These are phyloP conservation scores for Psilocybe cyanescens DNA, from an alignment of 768 basidiomycete species.

Conservation along the genomic window DNA sequence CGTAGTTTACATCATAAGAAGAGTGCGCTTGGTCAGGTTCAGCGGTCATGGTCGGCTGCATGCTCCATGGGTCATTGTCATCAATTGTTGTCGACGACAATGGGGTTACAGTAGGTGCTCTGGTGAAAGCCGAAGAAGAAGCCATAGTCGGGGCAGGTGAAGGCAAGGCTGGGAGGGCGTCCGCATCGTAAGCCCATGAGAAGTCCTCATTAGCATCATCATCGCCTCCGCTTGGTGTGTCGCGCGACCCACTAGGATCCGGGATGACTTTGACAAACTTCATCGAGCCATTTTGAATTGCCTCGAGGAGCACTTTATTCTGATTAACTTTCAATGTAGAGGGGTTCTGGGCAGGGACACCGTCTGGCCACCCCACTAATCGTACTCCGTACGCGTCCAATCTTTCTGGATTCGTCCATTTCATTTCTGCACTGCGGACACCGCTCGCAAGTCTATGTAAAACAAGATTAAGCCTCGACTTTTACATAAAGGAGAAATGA, in stretches of 20 bases:
- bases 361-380: conserved; percentile 66
- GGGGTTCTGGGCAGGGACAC: conserved; percentile 64
- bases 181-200: conserved; percentile 47
- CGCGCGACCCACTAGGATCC: background rate
- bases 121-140: background rate
- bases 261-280: conserved; percentile 43
- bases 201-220: conserved; percentile 36
- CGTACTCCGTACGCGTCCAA: conserved; percentile 60
- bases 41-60: conserved; percentile 10
- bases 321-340: conserved; percentile 58
- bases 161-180: conserved; percentile 25
- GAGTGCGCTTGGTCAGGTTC: conserved; percentile 14
- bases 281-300: conserved; percentile 50
- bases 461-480: conserved; percentile 8
- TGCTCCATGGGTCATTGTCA: conserved; percentile 12
- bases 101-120: background rate
- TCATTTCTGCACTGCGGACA: conserved; percentile 72
- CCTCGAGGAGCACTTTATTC: conserved; percentile 56
- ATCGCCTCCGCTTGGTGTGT: background rate
- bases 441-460: conserved; percentile 53
- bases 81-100: conserved; percentile 1
- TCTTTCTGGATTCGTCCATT: conserved; percentile 70
- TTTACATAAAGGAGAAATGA: conserved; percentile 6
- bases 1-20: conserved; percentile 20
- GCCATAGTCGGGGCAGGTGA: conserved; percentile 3